A percentile compares a stretch with the other conserved stretches of the same genome.
Conservation (phyloP, 164 flowering plant species). For the Hamamelis virginiana region DNA sequence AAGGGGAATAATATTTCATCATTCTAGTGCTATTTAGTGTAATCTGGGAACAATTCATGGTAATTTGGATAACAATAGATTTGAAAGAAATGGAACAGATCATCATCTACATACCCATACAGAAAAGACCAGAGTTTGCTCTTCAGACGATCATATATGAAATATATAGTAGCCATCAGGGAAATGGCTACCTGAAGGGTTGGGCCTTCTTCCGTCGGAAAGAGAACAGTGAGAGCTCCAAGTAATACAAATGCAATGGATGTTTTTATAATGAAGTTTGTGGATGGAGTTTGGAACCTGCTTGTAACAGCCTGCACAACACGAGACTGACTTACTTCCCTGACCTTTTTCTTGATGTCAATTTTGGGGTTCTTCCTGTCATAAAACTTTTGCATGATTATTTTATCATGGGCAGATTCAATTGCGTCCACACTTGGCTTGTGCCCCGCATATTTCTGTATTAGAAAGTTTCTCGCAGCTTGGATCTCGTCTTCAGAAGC, state of each 20-base stretch:
- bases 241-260: slow-evolving; percentile 62
- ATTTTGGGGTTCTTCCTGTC: slow-evolving; percentile 88
- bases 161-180: slow-evolving; percentile 65
- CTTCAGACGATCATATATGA: slow-evolving; percentile 74
- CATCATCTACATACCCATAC: slow-evolving; percentile 62
- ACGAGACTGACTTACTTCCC: slow-evolving; percentile 67
- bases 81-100: background rate
- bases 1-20: background rate
- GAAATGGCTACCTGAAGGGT: slow-evolving; percentile 94
- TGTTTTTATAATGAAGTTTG: slow-evolving; percentile 62
- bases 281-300: slow-evolving; percentile 78
- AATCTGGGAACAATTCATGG: too few relatives aligned
- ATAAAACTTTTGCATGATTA: slow-evolving; percentile 88
- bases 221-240: slow-evolving; percentile 80
- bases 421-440: slow-evolving; percentile 89
- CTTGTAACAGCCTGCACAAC: slow-evolving; percentile 60
- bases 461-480: slow-evolving; percentile 86
- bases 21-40: too few relatives aligned
- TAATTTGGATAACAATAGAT: too few relatives aligned
- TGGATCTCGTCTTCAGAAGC: slow-evolving; percentile 97
- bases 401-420: slow-evolving; percentile 96
- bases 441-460: slow-evolving; percentile 78
- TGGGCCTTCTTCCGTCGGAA: slow-evolving; percentile 96
- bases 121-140: slow-evolving; percentile 71
- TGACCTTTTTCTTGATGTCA: slow-evolving; percentile 76